Evolutionary conservation across 2,329 filamentous ascomycete genomes (phyloP), one percentile per base, ranked within the genome.

Genomic region (Dothideomycetes sp.): DNA sequence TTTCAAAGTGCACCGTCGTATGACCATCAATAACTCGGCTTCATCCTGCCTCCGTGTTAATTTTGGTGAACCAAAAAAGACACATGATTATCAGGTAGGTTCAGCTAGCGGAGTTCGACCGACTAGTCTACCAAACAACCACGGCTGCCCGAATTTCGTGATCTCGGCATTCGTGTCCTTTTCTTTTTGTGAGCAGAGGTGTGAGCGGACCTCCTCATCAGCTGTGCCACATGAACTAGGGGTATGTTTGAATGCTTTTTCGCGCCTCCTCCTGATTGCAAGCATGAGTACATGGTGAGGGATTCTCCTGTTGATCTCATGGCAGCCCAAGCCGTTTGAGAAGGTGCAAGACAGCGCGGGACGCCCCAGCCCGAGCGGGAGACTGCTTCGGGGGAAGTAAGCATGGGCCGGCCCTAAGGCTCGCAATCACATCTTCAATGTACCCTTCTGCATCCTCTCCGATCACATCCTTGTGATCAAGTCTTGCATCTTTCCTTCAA

Each of bases 351-450:
- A 29, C 37, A 40, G 27, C 37, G 29, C 37, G 37, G 37, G 37
- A 40, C 37, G 37, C 37, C 29, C 37, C 37, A 40, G 37, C 29
- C 37, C 37, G 37, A 40, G 37, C 37, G 37, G 37, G 28, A 33
- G 37, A n/a, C 16, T 40, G 20, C 29, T 29, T 29, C 20, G 16
- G 18, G 28, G 37, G 37, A 10, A 38, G 6, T 13, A 40, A 40
- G 29, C 37, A 40, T 40, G 37, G 37, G 9, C 37, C 37, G 37
- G n/a, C n/a, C n/a, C n/a, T n/a, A 27, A 40, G 28, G 37, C 33
- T 40, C 37, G 28, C 23, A 12, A 40, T 40, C 37, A 33, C 37
- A n/a, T n/a, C n/a, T n/a, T n/a, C n/a, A n/a, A n/a, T 33, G 37
- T 28, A 29, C 25, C 29, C 28, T 25, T 16, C 27, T 40, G 37